Evolutionary conservation across 2,329 filamentous ascomycete species (phyloP).

Genomic region (Cadophora luteo-olivacea): DNA sequence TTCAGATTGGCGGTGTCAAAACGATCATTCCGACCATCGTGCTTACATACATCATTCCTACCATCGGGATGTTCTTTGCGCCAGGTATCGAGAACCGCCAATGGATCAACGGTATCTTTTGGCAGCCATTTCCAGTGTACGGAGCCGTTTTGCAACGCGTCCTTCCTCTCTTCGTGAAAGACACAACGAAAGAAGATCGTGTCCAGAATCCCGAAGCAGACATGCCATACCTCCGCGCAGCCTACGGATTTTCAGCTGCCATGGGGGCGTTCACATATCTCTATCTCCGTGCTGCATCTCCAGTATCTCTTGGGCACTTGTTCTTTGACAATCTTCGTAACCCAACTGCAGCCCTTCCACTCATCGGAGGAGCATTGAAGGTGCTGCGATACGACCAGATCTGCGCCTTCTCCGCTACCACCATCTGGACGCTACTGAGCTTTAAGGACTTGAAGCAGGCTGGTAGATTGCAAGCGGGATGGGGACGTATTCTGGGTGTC

Average conservation of each 20-base stretch:
- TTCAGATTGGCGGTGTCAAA: too few relatives aligned
- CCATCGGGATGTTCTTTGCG: too few relatives aligned
- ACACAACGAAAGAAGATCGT: constrained; percentile 33
- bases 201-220: constrained; percentile 37
- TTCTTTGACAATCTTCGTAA: constrained; percentile 39
- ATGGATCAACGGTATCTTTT: constrained; percentile 44
- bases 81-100: constrained; percentile 34
- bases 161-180: constrained; percentile 30
- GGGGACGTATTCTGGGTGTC: constrained; percentile 36
- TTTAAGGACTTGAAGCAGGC: constrained; percentile 46
- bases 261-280: constrained; percentile 28
- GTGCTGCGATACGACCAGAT: constrained; percentile 40
- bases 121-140: constrained; percentile 51
- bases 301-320: constrained; percentile 32
- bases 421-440: constrained; percentile 44
- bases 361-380: constrained; percentile 26
- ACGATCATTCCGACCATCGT: too few relatives aligned
- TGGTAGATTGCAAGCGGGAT: constrained; percentile 40
- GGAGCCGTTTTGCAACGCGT: constrained; percentile 33
- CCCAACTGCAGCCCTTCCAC: constrained; percentile 28
- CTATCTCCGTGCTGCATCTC: constrained; percentile 31
- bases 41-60: too few relatives aligned
- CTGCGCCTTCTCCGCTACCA: constrained; percentile 34
- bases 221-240: constrained; percentile 37
- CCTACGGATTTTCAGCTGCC: constrained; percentile 33